phyloP scores from a whole-genome alignment of 2,329 filamentous ascomycete genomes.

The Trichophyton mentagrophytes region DNA sequence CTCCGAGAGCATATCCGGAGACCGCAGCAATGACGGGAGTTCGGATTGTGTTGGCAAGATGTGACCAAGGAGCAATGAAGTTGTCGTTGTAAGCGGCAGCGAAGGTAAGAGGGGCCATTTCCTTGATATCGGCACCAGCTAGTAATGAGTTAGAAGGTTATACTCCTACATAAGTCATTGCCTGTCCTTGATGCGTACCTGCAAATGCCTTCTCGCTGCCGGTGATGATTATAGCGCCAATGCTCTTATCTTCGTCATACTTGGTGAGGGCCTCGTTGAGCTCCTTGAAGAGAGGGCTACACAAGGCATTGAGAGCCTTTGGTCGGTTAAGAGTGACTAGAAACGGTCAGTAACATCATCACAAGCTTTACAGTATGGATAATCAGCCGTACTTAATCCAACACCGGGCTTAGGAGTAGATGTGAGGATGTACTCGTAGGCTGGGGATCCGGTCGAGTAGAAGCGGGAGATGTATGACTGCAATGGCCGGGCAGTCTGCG shows the following conservation, averaged over 20 bases:
- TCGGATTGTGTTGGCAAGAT: conserved; percentile 69
- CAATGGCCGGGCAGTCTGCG: conserved; percentile 35
- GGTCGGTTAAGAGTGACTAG: conserved; percentile 85
- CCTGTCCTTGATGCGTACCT: conserved; percentile 21
- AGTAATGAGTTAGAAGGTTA: conserved; percentile 8
- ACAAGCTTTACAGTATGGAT: not conserved
- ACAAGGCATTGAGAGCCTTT: conserved; percentile 89
- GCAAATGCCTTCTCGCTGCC: conserved; percentile 85
- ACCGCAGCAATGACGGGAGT: conserved; percentile 92
- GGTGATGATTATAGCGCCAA: conserved; percentile 70
- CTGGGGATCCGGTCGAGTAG: conserved; percentile 33
- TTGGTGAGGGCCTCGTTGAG: conserved; percentile 64
- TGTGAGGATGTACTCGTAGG: conserved; percentile 71
- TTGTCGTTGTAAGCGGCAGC: conserved; percentile 72
- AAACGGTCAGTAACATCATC: not conserved
- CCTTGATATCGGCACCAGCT: conserved; percentile 95
- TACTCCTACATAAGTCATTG: not conserved
- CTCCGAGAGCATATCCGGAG: conserved; percentile 85
- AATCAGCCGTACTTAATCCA: conserved; percentile 55
- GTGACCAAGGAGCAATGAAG: conserved; percentile 93
- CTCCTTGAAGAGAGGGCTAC: conserved; percentile 78
- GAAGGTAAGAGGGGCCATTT: conserved; percentile 91
- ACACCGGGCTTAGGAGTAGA: conserved; percentile 80
- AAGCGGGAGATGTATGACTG: conserved; percentile 23
- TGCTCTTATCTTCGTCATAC: conserved; percentile 56